Evolutionary conservation across 1,284 basidiomycete genomes (phyloP).

Genomic region (Ustilago loliicola): DNA sequence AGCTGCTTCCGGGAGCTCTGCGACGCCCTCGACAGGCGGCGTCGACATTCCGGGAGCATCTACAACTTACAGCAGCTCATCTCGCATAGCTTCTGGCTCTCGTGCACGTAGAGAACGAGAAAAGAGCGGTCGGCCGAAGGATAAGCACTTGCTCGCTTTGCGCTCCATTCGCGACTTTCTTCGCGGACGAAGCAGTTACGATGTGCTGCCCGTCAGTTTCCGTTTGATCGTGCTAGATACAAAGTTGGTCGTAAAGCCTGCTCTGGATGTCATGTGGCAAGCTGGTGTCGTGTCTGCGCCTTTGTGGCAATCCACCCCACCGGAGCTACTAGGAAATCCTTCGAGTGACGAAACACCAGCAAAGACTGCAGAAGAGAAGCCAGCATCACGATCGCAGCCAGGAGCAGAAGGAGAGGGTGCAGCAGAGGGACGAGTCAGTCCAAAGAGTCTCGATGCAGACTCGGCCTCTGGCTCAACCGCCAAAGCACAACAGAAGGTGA

Average conservation of each 20-base stretch:
- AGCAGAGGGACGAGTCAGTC: conserved; percentile 22
- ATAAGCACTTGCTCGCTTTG: conserved; percentile 74
- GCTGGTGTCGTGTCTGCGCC: conserved; percentile 91
- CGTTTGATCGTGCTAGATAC: conserved; percentile 92
- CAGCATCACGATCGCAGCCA: not conserved
- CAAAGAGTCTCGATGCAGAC: conserved; percentile 10
- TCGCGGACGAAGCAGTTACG: conserved; percentile 87
- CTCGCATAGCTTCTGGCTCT: conserved; percentile 10
- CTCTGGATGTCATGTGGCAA: conserved; percentile 70
- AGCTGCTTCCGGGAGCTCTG: conserved; percentile 35
- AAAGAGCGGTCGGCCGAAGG: conserved; percentile 42
- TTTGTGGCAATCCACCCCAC: conserved; percentile 76
- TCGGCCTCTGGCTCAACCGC: not conserved
- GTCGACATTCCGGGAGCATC: conserved; percentile 43
- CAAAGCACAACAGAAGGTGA: conserved; percentile 3
- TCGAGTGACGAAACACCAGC: conserved; percentile 9
- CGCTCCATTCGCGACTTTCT: conserved; percentile 84
- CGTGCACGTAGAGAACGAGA: conserved; percentile 41
- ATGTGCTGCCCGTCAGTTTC: conserved; percentile 95
- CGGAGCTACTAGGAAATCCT: conserved; percentile 27
- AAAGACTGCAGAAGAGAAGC: not conserved
- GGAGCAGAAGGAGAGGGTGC: not conserved
- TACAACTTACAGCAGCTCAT: conserved; percentile 24
- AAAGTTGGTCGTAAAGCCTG: conserved; percentile 67
- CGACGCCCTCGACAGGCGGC: not conserved